A percentile compares a stretch with the other conserved stretches of the same genome.
These are phyloP conservation scores for Chaetomium strumarium DNA, from an alignment of 2,329 filamentous ascomycete genomes.

Conservation along the genomic window DNA sequence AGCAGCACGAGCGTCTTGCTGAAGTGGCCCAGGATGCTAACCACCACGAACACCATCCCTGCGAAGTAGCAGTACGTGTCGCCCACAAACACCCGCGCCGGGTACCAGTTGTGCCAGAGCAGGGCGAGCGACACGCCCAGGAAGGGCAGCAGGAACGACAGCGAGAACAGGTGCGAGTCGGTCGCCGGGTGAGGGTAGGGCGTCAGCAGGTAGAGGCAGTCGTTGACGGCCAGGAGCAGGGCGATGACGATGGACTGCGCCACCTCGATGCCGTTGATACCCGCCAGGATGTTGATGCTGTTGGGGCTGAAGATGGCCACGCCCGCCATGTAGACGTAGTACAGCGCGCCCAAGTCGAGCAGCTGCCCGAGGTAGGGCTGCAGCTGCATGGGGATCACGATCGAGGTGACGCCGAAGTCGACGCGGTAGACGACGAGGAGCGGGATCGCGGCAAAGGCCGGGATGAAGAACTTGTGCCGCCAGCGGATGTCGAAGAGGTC, in stretches of 20 bases:
- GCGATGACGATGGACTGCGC: constrained; percentile 90
- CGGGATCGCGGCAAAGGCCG: constrained; percentile 85
- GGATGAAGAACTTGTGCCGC: constrained; percentile 98
- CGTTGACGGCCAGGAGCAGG: constrained; percentile 75
- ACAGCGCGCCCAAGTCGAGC: constrained; percentile 73
- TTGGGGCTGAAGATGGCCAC: constrained; percentile 97
- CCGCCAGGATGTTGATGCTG: constrained; percentile 98
- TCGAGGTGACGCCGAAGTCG: constrained; percentile 93
- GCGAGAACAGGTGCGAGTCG: constrained; percentile 91
- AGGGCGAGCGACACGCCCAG: constrained; percentile 85
- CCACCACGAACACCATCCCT: constrained; percentile 97
- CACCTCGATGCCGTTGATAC: constrained; percentile 98
- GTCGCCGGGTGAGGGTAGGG: constrained; percentile 87
- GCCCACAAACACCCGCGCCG: constrained; percentile 89
- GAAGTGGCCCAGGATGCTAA: constrained; percentile 95
- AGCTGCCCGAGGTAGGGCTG: constrained; percentile 79
- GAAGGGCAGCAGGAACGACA: constrained; percentile 92
- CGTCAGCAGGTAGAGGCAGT: constrained; percentile 77
- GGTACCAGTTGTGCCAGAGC: constrained; percentile 90
- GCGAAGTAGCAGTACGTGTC: constrained; percentile 99
- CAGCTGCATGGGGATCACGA: constrained; percentile 83
- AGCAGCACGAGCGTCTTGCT: constrained; percentile 92
- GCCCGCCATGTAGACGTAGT: constrained; percentile 96
- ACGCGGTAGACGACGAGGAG: constrained; percentile 97
- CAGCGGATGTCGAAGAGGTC: constrained; percentile 97